Percentiles rank a stretch among this genome's conserved stretches.
Evolutionary conservation across 2,329 filamentous ascomycete species (phyloP).

Genomic region (Bipolaris zeicola): DNA sequence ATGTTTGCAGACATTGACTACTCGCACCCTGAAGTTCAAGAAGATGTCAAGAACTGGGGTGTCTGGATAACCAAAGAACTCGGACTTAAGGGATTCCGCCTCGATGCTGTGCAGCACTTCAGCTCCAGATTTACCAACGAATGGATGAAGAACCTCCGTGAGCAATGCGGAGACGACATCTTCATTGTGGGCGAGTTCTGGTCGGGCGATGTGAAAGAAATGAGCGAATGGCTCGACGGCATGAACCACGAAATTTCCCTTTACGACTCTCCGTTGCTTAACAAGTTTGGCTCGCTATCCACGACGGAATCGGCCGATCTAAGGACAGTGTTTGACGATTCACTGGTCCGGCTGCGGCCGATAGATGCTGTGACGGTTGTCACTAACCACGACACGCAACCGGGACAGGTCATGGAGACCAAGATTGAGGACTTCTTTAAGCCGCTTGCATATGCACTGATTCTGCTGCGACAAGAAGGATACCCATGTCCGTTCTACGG

Average conservation of each 20-base stretch:
- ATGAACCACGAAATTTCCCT: constrained; percentile 62
- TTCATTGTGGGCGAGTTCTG: constrained; percentile 75
- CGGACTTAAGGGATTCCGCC: constrained; percentile 67
- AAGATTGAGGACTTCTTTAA: constrained; percentile 71
- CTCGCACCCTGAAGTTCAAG: constrained; percentile 60
- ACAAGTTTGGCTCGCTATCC: constrained; percentile 68
- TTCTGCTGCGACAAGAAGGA: constrained; percentile 67
- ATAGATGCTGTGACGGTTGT: constrained; percentile 69
- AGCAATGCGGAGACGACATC: constrained; percentile 57
- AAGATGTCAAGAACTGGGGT: constrained; percentile 69
- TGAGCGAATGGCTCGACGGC: constrained; percentile 62
- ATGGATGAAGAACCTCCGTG: constrained; percentile 64
- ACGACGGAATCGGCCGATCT: constrained; percentile 64
- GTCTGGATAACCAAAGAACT: constrained; percentile 68
- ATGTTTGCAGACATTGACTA: constrained; percentile 77
- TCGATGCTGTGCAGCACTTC: constrained; percentile 77
- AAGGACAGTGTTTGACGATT: constrained; percentile 65
- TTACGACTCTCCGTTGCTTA: constrained; percentile 72
- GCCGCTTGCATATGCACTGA: constrained; percentile 72
- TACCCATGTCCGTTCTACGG: constrained; percentile 74
- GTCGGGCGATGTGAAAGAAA: constrained; percentile 62
- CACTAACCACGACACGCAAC: constrained; percentile 74
- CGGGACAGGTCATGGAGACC: constrained; percentile 66
- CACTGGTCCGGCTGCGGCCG: constrained; percentile 61
- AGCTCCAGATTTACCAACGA: constrained; percentile 68